Evolutionary conservation across 2,329 filamentous ascomycete genomes (phyloP), one percentile per base, ranked within the genome.

Genomic region (Mycosphaerelloides madeirae): DNA sequence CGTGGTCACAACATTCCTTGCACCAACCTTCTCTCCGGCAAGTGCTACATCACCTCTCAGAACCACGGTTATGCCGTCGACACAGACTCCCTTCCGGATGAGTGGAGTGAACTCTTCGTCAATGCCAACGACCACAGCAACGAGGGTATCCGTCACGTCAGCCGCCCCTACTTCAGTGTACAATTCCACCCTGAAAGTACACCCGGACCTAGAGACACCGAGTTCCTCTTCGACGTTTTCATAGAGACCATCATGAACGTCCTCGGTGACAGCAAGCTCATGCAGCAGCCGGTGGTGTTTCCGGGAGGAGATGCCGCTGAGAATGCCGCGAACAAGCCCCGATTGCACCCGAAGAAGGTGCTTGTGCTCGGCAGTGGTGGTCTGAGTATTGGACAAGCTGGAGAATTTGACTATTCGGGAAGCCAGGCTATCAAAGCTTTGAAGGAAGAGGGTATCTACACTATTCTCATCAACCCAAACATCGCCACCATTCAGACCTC

Each of bases 401-500:
- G 93, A 68, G 93, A 98, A 68, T 98, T 98, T 57, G 93, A 98
- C 66, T 98, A 98, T 74, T 97, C 93, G 42, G 93, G 93, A 52
- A 94, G 87, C 68, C 93, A 98, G 69, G 93, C 91, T 35, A 97
- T 98, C 76, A 98, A 98, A 75, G 93, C 93, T 29, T 66, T 98
- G 59, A 97, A 97, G 71, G 86, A 97, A 67, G 93, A 97, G 70
- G 91, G 90, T 49, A 96, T 97, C 60, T 97, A 96, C 74, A 96
- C 93, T 3, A 84, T 98, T 53, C 76, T 98, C 52, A 97, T 98
- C 77, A 98, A 98, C 72, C 93, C 93, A 46, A 98, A 98, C 66
- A 97, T 98, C 65, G 93, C 93, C 55, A 98, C 93, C 0, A 97
- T 97, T 52, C 93, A 98, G 68, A 98, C 93, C 3, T 97, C 93